These are phyloP conservation scores for Psilocybe cyanescens DNA, from an alignment of 768 basidiomycete genomes.

Conservation along the genomic window DNA sequence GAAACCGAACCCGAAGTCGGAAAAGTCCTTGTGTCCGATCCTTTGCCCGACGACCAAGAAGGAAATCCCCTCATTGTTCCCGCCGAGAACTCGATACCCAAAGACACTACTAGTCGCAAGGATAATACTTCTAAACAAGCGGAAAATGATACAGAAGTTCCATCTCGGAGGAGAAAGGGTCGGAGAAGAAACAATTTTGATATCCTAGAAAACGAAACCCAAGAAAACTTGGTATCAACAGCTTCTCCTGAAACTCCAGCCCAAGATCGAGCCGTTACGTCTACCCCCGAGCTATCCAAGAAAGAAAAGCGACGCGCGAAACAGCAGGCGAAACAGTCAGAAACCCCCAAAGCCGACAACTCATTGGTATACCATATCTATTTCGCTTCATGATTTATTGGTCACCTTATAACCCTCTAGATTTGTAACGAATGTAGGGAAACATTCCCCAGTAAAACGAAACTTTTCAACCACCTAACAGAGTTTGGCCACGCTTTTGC, in stretches of 20 bases:
- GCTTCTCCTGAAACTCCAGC: background rate
- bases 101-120: background rate
- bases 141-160: background rate
- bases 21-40: background rate
- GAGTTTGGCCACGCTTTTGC: conserved; percentile 73
- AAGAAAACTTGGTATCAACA: background rate
- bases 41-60: background rate
- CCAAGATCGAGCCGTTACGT: background rate
- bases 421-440: conserved; percentile 73
- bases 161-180: conserved; percentile 6
- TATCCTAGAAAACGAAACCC: background rate
- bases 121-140: background rate
- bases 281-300: conserved; percentile 54
- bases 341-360: background rate
- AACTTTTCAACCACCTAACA: conserved; percentile 74
- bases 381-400: background rate
- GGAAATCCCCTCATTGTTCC: background rate
- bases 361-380: background rate
- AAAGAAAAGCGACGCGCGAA: conserved; percentile 76
- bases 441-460: conserved; percentile 69
- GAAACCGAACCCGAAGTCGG: background rate
- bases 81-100: background rate
- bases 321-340: conserved; percentile 60
- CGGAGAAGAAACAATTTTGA: conserved; percentile 2
- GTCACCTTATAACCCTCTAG: conserved; percentile 15